Evolutionary conservation across 164 flowering plant genomes (phyloP).

Genomic region (Vitis amurensis): DNA sequence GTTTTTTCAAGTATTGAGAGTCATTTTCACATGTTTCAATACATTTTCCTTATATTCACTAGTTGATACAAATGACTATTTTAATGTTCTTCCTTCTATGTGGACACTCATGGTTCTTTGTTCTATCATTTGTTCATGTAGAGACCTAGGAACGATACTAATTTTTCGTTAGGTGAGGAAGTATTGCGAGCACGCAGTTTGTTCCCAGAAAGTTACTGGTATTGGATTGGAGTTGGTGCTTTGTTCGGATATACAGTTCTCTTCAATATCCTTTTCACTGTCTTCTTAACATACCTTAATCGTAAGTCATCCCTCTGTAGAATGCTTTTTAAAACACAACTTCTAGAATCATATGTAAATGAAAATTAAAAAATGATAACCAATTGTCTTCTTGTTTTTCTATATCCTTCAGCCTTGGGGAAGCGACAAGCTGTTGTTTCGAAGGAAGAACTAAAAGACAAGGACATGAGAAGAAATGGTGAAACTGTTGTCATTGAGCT

Average conservation of each 20-base stretch:
- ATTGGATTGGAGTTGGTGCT: constrained; percentile 97
- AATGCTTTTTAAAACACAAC: background rate
- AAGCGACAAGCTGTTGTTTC: constrained; percentile 82
- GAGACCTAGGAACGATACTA: constrained; percentile 43
- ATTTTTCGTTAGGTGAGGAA: constrained; percentile 55
- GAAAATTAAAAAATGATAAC: background rate
- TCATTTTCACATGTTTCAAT: too few relatives aligned
- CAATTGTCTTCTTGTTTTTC: constrained; percentile 2
- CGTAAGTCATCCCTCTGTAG: constrained; percentile 58
- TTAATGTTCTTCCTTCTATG: constrained; percentile 3
- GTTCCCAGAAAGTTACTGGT: constrained; percentile 85
- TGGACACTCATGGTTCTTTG: constrained; percentile 2
- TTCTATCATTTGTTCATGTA: constrained; percentile 26
- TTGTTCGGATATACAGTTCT: constrained; percentile 74
- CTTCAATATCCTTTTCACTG: constrained; percentile 72
- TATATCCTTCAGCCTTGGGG: constrained; percentile 62
- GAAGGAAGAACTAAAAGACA: constrained; percentile 65
- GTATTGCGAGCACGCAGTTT: constrained; percentile 64
- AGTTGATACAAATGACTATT: too few relatives aligned
- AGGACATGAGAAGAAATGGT: constrained; percentile 53
- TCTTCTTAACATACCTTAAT: constrained; percentile 72
- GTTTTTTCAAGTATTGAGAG: too few relatives aligned
- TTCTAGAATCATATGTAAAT: background rate
- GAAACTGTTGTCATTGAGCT: constrained; percentile 59
- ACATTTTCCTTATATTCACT: too few relatives aligned